Base-by-base conservation (phyloP, 805 yeast genomes). In the Zygotorulaspora florentina region DNA sequence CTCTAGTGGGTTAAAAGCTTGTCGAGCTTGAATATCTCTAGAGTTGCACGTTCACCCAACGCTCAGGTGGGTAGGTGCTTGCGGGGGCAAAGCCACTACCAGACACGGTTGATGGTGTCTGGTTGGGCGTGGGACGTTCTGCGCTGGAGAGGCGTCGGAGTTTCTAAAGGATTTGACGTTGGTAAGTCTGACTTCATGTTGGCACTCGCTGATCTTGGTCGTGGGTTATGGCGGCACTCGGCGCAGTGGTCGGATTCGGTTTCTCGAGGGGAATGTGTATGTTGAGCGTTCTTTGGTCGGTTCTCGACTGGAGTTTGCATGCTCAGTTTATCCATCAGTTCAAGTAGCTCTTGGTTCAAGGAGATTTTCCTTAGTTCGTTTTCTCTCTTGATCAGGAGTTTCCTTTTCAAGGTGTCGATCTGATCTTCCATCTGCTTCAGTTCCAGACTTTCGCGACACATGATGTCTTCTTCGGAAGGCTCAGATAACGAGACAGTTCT, bases 341-440 rank as follows among this genome's bases (percentile, higher is more conserved):
- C 64, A 3, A 47, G 40, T 35, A 65, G 47, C 36, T 63, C 64
- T 37, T 59, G 58, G 45, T 65, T 61, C 41, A 69, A 52, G 13
- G 67, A 63, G 12, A 56, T 51, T 47, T 67, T 68, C 37, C 68
- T 61, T 28, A 60, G 48, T 42, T 65, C 68, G 47, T 68, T 66
- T 35, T 67, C 69, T 33, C 65, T 64, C 46, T 66, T 64, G 20
- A 64, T 53, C 13, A 59, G 56, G 12, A 70, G 53, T 39, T 60
- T 64, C n/a, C 61, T 49, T 30, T 61, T 63, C 25, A 66, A 54
- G 2, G 58, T 51, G 20, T 56, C 58, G n/a, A 70, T 64, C 41
- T 66, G 65, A 8, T 56, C 57, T 40, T 68, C 66, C 30, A 70
- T 49, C 25, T 56, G 56, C 38, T 59, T 59, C 23, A 70, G 54